Base-by-base conservation (phyloP, 306 rosid genomes). In the Crataegus laevigata region DNA sequence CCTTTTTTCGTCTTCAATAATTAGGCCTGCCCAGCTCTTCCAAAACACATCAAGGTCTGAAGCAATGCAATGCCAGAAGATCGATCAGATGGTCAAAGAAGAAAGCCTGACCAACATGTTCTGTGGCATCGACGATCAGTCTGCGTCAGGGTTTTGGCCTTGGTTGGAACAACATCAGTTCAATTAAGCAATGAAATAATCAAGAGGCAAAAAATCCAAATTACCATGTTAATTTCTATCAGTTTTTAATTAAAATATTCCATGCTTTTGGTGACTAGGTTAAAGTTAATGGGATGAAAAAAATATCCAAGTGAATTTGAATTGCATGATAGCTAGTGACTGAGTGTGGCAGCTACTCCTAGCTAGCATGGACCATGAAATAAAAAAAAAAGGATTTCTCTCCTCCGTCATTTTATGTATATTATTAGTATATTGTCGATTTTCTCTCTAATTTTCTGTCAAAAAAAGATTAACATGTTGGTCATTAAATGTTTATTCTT, bases 91-190 rank as follows among this genome's bases (percentile, higher is more conserved):
- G 50, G 89, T 80, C 66, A 92, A 90, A 83, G 97, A 96, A 83
- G 99, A 92, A 79, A 89, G 85, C 82, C 54, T 87, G 45, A 89
- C 89, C 86, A 96, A 78, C 87, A 92, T 96, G 97, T 96, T 96
- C 68, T 88, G 93, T 73, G 86, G 85, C 38, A 92, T 96, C 69
- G 99, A 96, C 79, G 98, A 96, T 64, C 99, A 96, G 68, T 83
- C 99, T 58, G 68, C 68, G 7, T 42, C 68, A 1, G 96, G 94
- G 22, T 89, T 96, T 74, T 96, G 99, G 99, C 99, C 99, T 42
- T 96, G 98, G 99, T 85, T 96, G 97, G 99, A 96, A 85, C 89
- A 89, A 15, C 98, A 92, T 71, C 96, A 90, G 34, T 92, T 90
- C 88, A 96, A 89, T 78, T 96, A 82, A 96, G 60, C 22, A 55